phyloP scores from a whole-genome alignment of 2,329 filamentous ascomycete genomes.

The Gaeumannomyces tritici region DNA sequence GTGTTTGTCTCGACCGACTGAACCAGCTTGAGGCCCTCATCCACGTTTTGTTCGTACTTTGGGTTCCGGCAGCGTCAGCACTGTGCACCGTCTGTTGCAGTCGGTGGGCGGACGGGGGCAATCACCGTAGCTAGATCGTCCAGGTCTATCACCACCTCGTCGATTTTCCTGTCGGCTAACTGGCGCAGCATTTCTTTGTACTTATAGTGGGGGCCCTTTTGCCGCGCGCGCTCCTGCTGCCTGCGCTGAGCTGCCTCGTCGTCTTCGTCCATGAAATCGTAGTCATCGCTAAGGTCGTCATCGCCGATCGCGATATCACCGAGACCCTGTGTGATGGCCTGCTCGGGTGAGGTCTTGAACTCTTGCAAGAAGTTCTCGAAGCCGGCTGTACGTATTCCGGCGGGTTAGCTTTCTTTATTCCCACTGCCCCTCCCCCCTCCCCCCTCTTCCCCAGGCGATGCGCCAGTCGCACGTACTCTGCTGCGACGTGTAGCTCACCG shows the following conservation, averaged over 20 bases:
- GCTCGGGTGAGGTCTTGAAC: slow-evolving; percentile 73
- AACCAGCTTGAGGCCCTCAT: slow-evolving; percentile 63
- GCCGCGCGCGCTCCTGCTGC: slow-evolving; percentile 37
- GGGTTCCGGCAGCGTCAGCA: not conserved
- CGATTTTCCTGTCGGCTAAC: slow-evolving; percentile 67
- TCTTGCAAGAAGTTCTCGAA: slow-evolving; percentile 81
- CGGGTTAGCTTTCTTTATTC: not conserved
- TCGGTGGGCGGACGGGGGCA: not conserved
- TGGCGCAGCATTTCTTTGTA: slow-evolving; percentile 84
- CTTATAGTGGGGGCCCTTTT: slow-evolving; percentile 60
- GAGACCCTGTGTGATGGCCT: slow-evolving; percentile 69
- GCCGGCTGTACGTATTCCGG: slow-evolving; percentile 39
- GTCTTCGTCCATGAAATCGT: slow-evolving; percentile 84
- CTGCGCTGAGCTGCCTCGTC: slow-evolving; percentile 47
- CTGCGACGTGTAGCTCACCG: slow-evolving; percentile 83
- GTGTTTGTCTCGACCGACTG: slow-evolving; percentile 84
- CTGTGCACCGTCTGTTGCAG: not conserved
- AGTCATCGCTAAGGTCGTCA: slow-evolving; percentile 78
- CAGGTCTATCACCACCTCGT: slow-evolving; percentile 77
- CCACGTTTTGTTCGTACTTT: slow-evolving; percentile 66
- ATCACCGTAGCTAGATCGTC: slow-evolving; percentile 72
- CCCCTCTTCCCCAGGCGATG: not conserved
- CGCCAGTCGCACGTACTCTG: slow-evolving; percentile 49
- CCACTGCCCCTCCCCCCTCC: not conserved
- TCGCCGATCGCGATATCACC: slow-evolving; percentile 79